These are phyloP conservation scores for Sechiopsis laciniata DNA, from an alignment of 306 rosid genomes.

Conservation along the genomic window DNA sequence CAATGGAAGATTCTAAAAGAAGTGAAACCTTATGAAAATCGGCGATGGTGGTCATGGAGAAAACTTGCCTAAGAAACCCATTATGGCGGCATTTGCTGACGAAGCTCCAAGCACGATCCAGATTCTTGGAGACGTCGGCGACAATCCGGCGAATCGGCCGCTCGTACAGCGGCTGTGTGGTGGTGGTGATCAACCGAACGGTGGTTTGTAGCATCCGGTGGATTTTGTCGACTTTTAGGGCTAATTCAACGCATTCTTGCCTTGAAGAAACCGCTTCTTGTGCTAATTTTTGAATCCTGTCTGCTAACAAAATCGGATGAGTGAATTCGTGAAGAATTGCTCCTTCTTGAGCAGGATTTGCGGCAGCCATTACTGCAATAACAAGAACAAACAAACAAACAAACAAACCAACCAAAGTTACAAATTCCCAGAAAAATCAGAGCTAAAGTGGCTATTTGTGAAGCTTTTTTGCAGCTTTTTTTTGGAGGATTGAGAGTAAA, in stretches of 20 bases:
- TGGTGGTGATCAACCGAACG: slow-evolving; percentile 36
- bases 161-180: slow-evolving; percentile 55
- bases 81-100: slow-evolving; percentile 56
- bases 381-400: background rate
- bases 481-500: background rate
- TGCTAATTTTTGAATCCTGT: slow-evolving; percentile 56
- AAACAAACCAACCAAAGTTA: background rate
- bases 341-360: slow-evolving; percentile 28
- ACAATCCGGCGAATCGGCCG: slow-evolving; percentile 65
- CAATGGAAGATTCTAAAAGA: slow-evolving; percentile 61
- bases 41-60: slow-evolving; percentile 55
- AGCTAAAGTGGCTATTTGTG: background rate
- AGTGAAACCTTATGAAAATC: slow-evolving; percentile 53
- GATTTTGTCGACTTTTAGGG: slow-evolving; percentile 48
- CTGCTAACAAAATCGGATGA: slow-evolving; percentile 53
- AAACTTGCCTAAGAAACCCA: slow-evolving; percentile 67
- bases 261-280: slow-evolving; percentile 61
- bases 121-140: slow-evolving; percentile 47
- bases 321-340: slow-evolving; percentile 48
- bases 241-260: slow-evolving; percentile 49
- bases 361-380: slow-evolving; percentile 1
- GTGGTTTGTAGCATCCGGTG: slow-evolving; percentile 56
- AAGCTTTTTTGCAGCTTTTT: background rate
- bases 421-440: background rate
- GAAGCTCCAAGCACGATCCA: slow-evolving; percentile 50